Evolutionary conservation across 2,329 filamentous ascomycete species (phyloP).

Genomic region (Epichloe scottii): DNA sequence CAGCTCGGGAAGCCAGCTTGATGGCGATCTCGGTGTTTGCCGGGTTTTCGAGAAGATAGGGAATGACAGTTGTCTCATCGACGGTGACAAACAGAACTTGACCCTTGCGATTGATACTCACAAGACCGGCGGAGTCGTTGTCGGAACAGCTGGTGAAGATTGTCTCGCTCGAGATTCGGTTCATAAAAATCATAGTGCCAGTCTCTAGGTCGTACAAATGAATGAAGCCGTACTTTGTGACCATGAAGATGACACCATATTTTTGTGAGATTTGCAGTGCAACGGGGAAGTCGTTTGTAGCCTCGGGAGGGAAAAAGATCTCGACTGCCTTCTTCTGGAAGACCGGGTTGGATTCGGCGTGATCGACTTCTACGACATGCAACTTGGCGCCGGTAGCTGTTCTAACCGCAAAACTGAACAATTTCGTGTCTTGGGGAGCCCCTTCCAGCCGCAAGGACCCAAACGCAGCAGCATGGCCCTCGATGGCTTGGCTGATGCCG

Average conservation of each 20-base stretch:
- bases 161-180: slow-evolving; percentile 97
- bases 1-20: slow-evolving; percentile 89
- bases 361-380: slow-evolving; percentile 95
- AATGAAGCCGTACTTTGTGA: slow-evolving; percentile 98
- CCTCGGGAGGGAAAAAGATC: slow-evolving; percentile 93
- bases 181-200: slow-evolving; percentile 96
- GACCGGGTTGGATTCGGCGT: slow-evolving; percentile 73
- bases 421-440: slow-evolving; percentile 78
- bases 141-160: slow-evolving; percentile 92
- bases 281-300: slow-evolving; percentile 93
- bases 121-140: slow-evolving; percentile 70
- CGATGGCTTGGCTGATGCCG: slow-evolving; percentile 94
- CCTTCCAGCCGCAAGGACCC: slow-evolving; percentile 82
- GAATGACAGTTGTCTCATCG: slow-evolving; percentile 82
- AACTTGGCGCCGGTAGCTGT: slow-evolving; percentile 84
- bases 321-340: slow-evolving; percentile 96
- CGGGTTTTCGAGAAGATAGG: slow-evolving; percentile 91
- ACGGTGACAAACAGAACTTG: slow-evolving; percentile 91
- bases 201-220: slow-evolving; percentile 97
- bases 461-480: slow-evolving; percentile 92
- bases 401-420: slow-evolving; percentile 93
- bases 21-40: slow-evolving; percentile 88
- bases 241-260: slow-evolving; percentile 92
- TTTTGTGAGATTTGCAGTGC: slow-evolving; percentile 94
- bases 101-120: slow-evolving; percentile 94